phyloP scores from a whole-genome alignment of 2,329 filamentous ascomycete genomes.

The Alternaria tenuissima region DNA sequence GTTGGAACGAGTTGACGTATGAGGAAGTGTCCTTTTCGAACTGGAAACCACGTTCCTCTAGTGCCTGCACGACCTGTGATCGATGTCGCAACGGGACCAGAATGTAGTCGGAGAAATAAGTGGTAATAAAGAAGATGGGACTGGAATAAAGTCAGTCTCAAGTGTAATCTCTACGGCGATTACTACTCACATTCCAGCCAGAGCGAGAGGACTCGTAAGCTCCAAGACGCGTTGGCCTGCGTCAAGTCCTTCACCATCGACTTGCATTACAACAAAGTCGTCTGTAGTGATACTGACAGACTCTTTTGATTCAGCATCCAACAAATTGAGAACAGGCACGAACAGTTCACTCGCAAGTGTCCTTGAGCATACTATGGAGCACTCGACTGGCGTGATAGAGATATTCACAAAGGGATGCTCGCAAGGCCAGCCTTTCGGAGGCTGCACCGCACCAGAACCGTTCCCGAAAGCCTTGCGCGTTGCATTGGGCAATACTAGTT shows the following conservation, averaged over 20 bases:
- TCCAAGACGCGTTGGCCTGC: constrained; percentile 92
- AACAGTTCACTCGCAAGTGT: constrained; percentile 79
- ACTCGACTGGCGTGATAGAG: constrained; percentile 90
- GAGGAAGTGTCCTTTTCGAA: constrained; percentile 71
- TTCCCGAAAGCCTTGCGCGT: constrained; percentile 43
- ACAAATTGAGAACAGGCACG: constrained; percentile 70
- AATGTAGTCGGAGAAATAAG: constrained; percentile 97
- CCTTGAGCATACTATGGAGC: constrained; percentile 87
- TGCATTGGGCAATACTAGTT: constrained; percentile 74
- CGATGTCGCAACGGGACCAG: constrained; percentile 81
- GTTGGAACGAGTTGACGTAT: constrained; percentile 67
- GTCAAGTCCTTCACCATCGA: constrained; percentile 88
- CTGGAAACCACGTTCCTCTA: constrained; percentile 82
- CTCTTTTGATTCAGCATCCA: constrained; percentile 59
- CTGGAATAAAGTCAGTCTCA: constrained; percentile 47
- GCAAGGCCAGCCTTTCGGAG: constrained; percentile 55
- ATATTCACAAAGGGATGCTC: constrained; percentile 89
- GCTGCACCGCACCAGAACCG: constrained; percentile 43
- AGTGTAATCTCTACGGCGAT: background rate
- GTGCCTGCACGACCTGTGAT: constrained; percentile 75
- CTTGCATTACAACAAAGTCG: constrained; percentile 86
- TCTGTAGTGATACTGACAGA: constrained; percentile 79
- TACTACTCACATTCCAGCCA: constrained; percentile 77
- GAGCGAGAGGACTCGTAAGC: constrained; percentile 85
- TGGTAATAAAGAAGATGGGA: constrained; percentile 98